Evolutionary conservation across 257 asterid species (phyloP), one percentile per base, ranked within the genome.

Genomic region (Nicotiana tomentosiformis): DNA sequence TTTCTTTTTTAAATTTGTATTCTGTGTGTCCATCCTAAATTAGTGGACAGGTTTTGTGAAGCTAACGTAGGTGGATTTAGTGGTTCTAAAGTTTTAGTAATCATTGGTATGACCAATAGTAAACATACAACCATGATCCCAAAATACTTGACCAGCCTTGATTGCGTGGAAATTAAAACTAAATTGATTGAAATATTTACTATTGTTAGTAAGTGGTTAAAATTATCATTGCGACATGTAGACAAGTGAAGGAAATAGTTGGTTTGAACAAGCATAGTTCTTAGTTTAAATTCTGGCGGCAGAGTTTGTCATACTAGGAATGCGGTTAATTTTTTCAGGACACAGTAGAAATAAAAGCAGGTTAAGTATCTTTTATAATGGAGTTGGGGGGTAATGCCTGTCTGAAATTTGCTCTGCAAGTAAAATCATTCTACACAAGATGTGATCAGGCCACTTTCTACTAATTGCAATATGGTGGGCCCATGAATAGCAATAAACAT

Each of bases 391-490:
- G 11, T 72, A 72, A 20, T 39, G 16, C 43, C 20, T 20, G 7
- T 72, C 29, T 72, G 20, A 46, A 43, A 72, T 72, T 46, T 46
- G 60, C 20, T 29, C 60, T 43, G 11, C 60, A 70, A 39, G 57
- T 69, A 69, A 70, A 11, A 3, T 72, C 61, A 57, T 7, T 57
- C 26, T 16, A 57, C 64, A 5, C 64, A 46, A 43, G 60, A 23
- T 72, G 46, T 72, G 78, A 20, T 72, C 39, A 72, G 61, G 37
- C 37, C 60, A 46, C 78, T 2, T 72, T 72, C 61, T 72, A 46
- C 37, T 72, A 20, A 5, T 72, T 46, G 82, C 77, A 78, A 82
- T 65, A 26, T 77, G 32, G 58, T 82, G 17, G 83, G 76, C 32
- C 80, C 77, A 55, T 53, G 65, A 37, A 43, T 76, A 12, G 18